Evolutionary conservation across 805 yeast genomes (phyloP).

Genomic region (Debaryomyces maramus): DNA sequence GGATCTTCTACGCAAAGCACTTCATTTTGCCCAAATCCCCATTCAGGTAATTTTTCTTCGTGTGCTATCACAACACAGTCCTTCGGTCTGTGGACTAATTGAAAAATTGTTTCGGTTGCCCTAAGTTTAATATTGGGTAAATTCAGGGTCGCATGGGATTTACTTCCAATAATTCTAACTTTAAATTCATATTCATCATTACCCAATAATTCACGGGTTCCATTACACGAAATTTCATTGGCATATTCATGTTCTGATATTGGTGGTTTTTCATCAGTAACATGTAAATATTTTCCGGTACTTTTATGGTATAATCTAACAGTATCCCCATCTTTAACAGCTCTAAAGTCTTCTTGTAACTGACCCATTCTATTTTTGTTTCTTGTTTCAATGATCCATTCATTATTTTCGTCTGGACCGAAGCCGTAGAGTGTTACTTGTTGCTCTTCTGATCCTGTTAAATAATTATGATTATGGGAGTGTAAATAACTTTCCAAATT

Average conservation of each 20-base stretch:
- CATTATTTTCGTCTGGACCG: slow-evolving; percentile 60
- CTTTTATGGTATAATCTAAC: slow-evolving; percentile 68
- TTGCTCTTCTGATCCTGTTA: slow-evolving; percentile 68
- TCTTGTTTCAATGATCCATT: slow-evolving; percentile 65
- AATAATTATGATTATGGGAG: slow-evolving; percentile 66
- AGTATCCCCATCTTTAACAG: slow-evolving; percentile 53
- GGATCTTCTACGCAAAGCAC: slow-evolving; percentile 83
- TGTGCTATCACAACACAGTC: slow-evolving; percentile 77
- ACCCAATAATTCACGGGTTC: slow-evolving; percentile 60
- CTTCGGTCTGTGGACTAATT: slow-evolving; percentile 63
- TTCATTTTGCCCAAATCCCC: slow-evolving; percentile 87
- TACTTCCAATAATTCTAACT: slow-evolving; percentile 45
- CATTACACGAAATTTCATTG: slow-evolving; percentile 75
- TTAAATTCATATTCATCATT: slow-evolving; percentile 72
- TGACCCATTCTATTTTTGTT: slow-evolving; percentile 40
- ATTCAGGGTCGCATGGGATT: slow-evolving; percentile 33
- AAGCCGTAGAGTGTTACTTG: slow-evolving; percentile 74
- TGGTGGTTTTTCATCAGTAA: slow-evolving; percentile 78
- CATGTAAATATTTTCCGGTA: slow-evolving; percentile 69
- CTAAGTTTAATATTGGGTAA: slow-evolving; percentile 37
- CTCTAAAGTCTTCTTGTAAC: slow-evolving; percentile 29
- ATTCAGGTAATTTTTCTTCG: slow-evolving; percentile 67
- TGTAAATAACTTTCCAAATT: slow-evolving; percentile 76
- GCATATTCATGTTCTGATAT: slow-evolving; percentile 89
- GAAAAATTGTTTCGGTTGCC: slow-evolving; percentile 70